A percentile compares a stretch with the other conserved stretches of the same genome.
These are phyloP conservation scores for Moniliophthora roreri DNA, from an alignment of 1,284 basidiomycete genomes.

Conservation along the genomic window DNA sequence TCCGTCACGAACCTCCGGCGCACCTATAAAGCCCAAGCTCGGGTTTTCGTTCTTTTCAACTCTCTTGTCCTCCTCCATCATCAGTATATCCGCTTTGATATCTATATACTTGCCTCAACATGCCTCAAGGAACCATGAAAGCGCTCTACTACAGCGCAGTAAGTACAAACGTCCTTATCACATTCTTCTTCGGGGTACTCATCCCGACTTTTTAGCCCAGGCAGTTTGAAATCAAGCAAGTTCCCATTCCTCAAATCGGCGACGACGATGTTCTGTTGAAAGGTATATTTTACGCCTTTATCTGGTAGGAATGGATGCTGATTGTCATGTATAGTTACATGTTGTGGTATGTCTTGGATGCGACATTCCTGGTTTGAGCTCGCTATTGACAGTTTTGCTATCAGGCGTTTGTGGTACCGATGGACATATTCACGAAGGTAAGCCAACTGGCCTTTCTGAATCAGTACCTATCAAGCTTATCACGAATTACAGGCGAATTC, in stretches of 20 bases:
- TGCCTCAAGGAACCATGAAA: conserved; percentile 44
- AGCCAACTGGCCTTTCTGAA: conserved; percentile 1
- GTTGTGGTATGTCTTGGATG: neutral
- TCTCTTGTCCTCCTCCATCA: neutral
- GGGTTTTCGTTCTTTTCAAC: neutral
- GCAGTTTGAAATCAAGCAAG: conserved; percentile 49
- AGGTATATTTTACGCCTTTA: conserved; percentile 31
- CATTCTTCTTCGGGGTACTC: neutral
- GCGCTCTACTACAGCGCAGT: conserved; percentile 40
- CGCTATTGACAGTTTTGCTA: neutral
- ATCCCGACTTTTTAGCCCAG: conserved; percentile 34
- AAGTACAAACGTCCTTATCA: conserved; percentile 10
- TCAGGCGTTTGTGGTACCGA: conserved; percentile 74
- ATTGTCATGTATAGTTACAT: neutral
- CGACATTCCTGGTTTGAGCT: neutral
- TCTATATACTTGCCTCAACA: conserved; percentile 22
- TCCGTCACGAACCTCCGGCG: too few relatives aligned
- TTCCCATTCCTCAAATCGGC: conserved; percentile 53
- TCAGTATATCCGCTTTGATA: too few relatives aligned
- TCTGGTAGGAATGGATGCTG: neutral
- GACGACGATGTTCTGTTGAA: conserved; percentile 64
- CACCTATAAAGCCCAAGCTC: neutral
- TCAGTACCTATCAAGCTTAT: neutral
- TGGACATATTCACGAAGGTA: conserved; percentile 65
- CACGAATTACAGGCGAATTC: conserved; percentile 50